Evolutionary conservation across 2,329 filamentous ascomycete genomes (phyloP).

Genomic region (Ampelomyces quisqualis): DNA sequence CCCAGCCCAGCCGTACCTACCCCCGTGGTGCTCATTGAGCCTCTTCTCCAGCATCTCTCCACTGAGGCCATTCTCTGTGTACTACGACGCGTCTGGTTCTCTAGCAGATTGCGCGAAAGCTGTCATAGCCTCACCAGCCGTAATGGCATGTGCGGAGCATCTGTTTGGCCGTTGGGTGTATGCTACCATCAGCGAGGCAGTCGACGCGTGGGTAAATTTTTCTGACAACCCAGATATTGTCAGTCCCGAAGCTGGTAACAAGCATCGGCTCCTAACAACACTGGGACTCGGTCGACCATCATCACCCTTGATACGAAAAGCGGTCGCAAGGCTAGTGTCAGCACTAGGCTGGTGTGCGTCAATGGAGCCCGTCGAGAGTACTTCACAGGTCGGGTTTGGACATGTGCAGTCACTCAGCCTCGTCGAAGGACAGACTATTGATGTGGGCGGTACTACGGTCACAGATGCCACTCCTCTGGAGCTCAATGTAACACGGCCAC

Average conservation of each 20-base stretch:
- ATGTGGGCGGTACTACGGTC: conserved; percentile 23
- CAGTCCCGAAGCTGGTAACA: conserved; percentile 23
- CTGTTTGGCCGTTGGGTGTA: conserved; percentile 31
- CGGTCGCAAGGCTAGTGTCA: conserved; percentile 26
- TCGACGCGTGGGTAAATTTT: conserved; percentile 31
- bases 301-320: conserved; percentile 20
- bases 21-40: conserved; percentile 28
- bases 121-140: conserved; percentile 28
- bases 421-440: conserved; percentile 13
- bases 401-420: conserved; percentile 2
- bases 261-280: conserved; percentile 22
- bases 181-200: conserved; percentile 30
- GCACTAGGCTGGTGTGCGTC: conserved; percentile 30
- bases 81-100: conserved; percentile 19
- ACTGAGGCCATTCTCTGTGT: conserved; percentile 21
- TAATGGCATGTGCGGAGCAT: conserved; percentile 29
- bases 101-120: conserved; percentile 15
- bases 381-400: conserved; percentile 2
- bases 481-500: conserved; percentile 18
- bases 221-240: conserved; percentile 34
- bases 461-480: conserved; percentile 26
- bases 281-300: conserved; percentile 28
- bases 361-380: conserved; percentile 1
- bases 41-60: conserved; percentile 35
- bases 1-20: conserved; percentile 30